Base-by-base conservation (phyloP, 2,329 filamentous ascomycete species). In the Malbranchea cinnamomea region DNA sequence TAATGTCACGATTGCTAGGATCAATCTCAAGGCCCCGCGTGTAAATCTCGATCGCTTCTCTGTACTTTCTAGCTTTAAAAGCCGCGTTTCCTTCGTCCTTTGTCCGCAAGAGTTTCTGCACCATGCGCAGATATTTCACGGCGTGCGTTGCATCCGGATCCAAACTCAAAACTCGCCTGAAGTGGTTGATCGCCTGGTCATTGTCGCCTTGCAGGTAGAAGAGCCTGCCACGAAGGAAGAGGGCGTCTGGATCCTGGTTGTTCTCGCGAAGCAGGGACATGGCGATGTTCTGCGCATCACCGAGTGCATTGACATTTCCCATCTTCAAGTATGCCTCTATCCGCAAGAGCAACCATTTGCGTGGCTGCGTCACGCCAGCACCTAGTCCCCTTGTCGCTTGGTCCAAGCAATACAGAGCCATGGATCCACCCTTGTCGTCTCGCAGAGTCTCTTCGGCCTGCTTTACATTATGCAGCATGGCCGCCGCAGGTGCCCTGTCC, bases 171-270 rank as follows among this genome's bases (percentile, higher is more conserved):
- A 87, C 89, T 60, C 89, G 81, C 41, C 83, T 74, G 62, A 95
- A 89, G 53, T 91, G 81, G 50, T 87, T 80, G 24, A 93, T 69
- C 2, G 89, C 87, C 65, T 94, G 92, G 2, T 91, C 81, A 47
- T 93, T 93, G 43, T 98, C 89, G 17, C 89, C 89, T 51, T 89
- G 81, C 3, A 75, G 77, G 47, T 95, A 95, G 28, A 93, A 67
- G 10, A 83, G 78, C 39, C 84, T 74, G 14, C 87, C 89, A 27
- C 87, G 74, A 30, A 98, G 70, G 4, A 94, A 81, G 39, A 98
- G 63, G 1, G 87, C 89, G 58, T 98, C 89, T 2, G 89, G 85
- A 48, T 98, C 89, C 50, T 87, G 78, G 52, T 67, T 83, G 61
- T 95, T 95, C 49, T 70, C 67, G 31, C 89, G 74, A 38, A 98